Conservation (phyloP, 2,329 filamentous ascomycete species). For the Cercospora zeae-maydis region DNA sequence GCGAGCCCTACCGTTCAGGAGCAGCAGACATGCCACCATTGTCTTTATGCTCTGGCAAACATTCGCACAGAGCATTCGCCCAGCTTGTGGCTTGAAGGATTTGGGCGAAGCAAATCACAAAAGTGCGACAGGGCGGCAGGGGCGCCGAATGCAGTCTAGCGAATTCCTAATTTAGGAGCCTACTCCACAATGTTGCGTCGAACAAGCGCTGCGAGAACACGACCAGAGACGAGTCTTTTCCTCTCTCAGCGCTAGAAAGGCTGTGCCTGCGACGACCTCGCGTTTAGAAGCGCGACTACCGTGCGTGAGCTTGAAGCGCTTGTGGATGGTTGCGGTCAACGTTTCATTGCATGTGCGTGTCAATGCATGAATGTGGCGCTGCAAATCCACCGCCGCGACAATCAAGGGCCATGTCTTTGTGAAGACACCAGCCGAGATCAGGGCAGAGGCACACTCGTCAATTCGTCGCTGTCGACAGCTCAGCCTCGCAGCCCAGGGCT, state of each 20-base stretch:
- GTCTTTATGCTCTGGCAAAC: background rate
- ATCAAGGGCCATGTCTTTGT: background rate
- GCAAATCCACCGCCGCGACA: background rate
- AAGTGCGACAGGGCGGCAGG: background rate
- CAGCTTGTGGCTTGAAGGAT: constrained; percentile 8
- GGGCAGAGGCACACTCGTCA: background rate
- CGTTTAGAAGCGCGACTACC: background rate
- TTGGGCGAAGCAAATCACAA: constrained; percentile 10
- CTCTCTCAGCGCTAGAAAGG: background rate
- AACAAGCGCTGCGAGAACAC: background rate
- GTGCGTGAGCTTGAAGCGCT: background rate
- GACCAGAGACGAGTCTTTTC: background rate
- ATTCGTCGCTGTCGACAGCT: background rate
- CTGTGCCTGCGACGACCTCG: background rate
- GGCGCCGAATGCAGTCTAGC: background rate
- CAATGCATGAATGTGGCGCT: background rate
- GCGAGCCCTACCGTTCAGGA: background rate
- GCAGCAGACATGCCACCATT: background rate
- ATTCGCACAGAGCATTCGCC: background rate
- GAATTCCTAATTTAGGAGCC: background rate
- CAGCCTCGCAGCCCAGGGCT: background rate
- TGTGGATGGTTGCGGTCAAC: background rate
- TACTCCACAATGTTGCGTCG: background rate
- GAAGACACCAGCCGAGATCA: background rate
- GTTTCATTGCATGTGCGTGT: background rate